Base-by-base conservation (phyloP, 108 stramenopile species). In the Conticribra weissflogii region DNA sequence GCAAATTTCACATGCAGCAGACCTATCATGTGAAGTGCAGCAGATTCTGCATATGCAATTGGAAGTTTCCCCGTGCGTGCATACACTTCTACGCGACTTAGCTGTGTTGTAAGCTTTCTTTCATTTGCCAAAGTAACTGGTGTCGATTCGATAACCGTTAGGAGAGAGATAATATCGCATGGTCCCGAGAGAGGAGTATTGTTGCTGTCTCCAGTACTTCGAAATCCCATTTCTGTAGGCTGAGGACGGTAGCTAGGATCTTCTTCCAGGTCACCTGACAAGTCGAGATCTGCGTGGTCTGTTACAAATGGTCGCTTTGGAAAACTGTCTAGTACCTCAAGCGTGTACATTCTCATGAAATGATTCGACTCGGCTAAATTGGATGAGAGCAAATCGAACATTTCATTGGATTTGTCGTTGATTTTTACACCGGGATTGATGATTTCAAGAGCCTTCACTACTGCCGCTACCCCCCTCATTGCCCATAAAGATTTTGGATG, bases 181-280 rank as follows among this genome's bases (percentile, higher is more conserved):
- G 63, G 27, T 3, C 90, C 90, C 28, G 49, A 45, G 5, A 41
- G 36, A 9, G 36, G 12, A 12, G 36, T 41, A 12, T 18, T 27
- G 30, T 48, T 4, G 66, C 54, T 31, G 3, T 69, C 34, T 4
- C 21, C 31, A 21, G 53, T 57, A n/a, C 17, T 34, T 64, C 3
- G 19, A 14, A 16, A 27, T 21, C 45, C 68, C 44, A 36, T 46
- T 22, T 59, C 14, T 45, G 14, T 25, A 30, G 50, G 25, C 48
- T 28, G 57, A 24, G 64, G 54, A 36, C 27, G 34, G 32, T 69
- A 44, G 30, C 68, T 78, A 30, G 79, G 69, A 9, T 90, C 89
- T 71, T 92, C 93, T 31, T 95, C 93, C n/a, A 94, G 77, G 60
- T 95, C 93, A 45, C 83, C 88, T 15, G 83, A 56, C 15, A 89